Base-by-base conservation (phyloP, 169 alveolate species). In the Eimeria brunetti region DNA sequence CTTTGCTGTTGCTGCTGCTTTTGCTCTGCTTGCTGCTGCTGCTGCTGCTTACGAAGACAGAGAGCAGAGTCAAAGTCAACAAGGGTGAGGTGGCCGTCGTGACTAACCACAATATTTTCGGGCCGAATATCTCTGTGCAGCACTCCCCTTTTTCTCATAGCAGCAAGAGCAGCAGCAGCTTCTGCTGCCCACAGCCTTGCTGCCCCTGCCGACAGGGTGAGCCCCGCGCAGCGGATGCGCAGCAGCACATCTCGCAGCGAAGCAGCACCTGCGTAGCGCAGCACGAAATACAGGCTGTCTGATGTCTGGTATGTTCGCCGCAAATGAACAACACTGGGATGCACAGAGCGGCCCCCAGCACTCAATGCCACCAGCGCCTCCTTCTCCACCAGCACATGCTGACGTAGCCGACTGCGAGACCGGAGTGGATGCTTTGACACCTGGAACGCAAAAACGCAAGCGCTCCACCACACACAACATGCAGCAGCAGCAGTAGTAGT, bases 111-210 rank as follows among this genome's bases (percentile, higher is more conserved):
- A 53, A 98, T 97, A 95, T 98, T 98, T 96, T 97, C 99, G 7
- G 99, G 99, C 88, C 98, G 98, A 51, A 98, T 96, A 95, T 98
- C 99, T 96, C 99, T 96, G 94, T 98, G 99, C 76, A 95, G 84
- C 53, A 73, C 69, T 12, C 97, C 94, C 33, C 53, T 76, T 41
- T 11, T 38, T n/a, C 95, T 41, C 53, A 91, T 24, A n/a, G 91
- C 73, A 7, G 76, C 95, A 16, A 91, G 91, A 3, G 95, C 95
- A 33, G 84, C 95, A 33, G 58, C 95, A 18, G 41, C 56, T 38
- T 91, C 95, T 8, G 91, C 95, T 1, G 75, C 88, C 95, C 95
- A 91, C 41, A 83, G 88, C 56, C 88, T 56, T 33, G 91, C 95
- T 0, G 95, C 95, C 38, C 62, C 85, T 0, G 38, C 44, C 33